Conservation (phyloP, 805 yeast species). For the Blastobotrys terrestris region DNA sequence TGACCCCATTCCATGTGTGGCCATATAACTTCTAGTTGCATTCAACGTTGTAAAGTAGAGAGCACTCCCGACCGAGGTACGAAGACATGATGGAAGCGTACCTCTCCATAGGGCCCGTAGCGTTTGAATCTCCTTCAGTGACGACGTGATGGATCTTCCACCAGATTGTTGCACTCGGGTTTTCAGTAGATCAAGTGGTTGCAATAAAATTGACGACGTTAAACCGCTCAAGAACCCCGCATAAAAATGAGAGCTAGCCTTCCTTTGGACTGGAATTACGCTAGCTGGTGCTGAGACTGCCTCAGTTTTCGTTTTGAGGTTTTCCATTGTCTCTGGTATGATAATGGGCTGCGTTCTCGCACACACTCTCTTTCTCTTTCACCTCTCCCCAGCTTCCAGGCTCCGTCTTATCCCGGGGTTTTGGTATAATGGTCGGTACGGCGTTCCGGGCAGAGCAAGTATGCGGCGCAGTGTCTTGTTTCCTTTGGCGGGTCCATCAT, state of each 20-base stretch:
- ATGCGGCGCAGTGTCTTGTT: too few relatives aligned
- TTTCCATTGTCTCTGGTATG: not conserved
- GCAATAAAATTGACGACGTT: conserved; percentile 70
- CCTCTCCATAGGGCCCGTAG: conserved; percentile 77
- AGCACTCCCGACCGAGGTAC: conserved; percentile 90
- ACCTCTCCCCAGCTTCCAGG: not conserved
- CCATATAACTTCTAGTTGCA: conserved; percentile 46
- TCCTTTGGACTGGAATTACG: not conserved
- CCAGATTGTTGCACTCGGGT: conserved; percentile 70
- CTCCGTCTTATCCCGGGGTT: not conserved
- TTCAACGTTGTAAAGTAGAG: conserved; percentile 73
- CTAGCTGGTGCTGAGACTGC: not conserved
- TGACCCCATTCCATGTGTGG: conserved; percentile 23
- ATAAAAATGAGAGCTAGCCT: conserved; percentile 42
- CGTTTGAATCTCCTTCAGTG: conserved; percentile 19
- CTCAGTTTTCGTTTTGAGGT: not conserved
- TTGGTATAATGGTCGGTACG: not conserved
- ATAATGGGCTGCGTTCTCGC: not conserved
- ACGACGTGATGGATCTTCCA: conserved; percentile 19
- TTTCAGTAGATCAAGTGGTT: conserved; percentile 84
- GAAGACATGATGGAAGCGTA: conserved; percentile 79
- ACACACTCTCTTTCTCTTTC: not conserved
- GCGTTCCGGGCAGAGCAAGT: too few relatives aligned
- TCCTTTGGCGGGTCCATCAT: too few relatives aligned
- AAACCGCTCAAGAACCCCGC: conserved; percentile 87